Base-by-base conservation (phyloP, 73 alveolate species). In the Halteria grandinella region DNA sequence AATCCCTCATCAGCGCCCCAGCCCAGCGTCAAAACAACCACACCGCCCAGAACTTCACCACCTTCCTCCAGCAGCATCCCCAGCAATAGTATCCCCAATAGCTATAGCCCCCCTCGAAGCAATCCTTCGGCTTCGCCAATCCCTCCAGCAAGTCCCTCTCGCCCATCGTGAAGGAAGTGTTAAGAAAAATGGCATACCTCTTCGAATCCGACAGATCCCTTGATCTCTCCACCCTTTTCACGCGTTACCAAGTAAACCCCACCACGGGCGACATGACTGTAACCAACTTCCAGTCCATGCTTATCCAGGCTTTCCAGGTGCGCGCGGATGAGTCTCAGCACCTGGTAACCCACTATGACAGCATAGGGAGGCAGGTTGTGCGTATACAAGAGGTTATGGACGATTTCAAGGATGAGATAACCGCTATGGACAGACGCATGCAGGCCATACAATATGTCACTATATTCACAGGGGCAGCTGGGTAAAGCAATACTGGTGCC, bases 201-300 rank as follows among this genome's bases (percentile, higher is more conserved):
- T 37, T 60, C 37, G 77, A 60, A 23, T 60, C 77, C 11, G 28
- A 60, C 17, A 44, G n/a, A n/a, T n/a, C n/a, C n/a, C n/a, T n/a
- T n/a, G n/a, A n/a, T n/a, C n/a, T n/a, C n/a, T n/a, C n/a, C n/a
- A n/a, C n/a, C n/a, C n/a, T n/a, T n/a, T n/a, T n/a, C n/a, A n/a
- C n/a, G n/a, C n/a, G n/a, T n/a, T n/a, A n/a, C n/a, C n/a, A n/a
- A n/a, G n/a, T n/a, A n/a, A n/a, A n/a, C n/a, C n/a, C n/a, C n/a
- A n/a, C n/a, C n/a, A n/a, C n/a, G n/a, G n/a, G n/a, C n/a, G n/a
- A n/a, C n/a, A n/a, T n/a, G n/a, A n/a, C n/a, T n/a, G n/a, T n/a
- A n/a, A n/a, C n/a, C n/a, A n/a, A n/a, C n/a, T n/a, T n/a, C n/a
- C n/a, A n/a, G n/a, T n/a, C n/a, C n/a, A n/a, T n/a, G 18, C 50